Evolutionary conservation across 768 basidiomycete species (phyloP), one percentile per base, ranked within the genome.

Genomic region (Suillus decipiens): DNA sequence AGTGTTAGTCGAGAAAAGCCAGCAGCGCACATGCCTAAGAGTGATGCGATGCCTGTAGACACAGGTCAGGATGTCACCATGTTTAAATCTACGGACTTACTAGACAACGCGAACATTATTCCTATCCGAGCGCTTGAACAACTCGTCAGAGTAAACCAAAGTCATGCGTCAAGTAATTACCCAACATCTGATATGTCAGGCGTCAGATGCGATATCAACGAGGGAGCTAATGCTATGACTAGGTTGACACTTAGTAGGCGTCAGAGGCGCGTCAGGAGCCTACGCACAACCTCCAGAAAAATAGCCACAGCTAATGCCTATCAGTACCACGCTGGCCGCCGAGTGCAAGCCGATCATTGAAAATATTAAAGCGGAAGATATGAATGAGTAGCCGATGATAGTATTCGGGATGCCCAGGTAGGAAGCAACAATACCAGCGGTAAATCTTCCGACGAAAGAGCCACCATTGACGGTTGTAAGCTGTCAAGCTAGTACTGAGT

Each of bases 131-230:
- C 66, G 5, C 73, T 76, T 54, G 22, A 47, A 17, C 22, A 7
- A 12, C 51, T 15, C 19, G 28, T 68, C 61, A 42, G 42, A 39
- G 50, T 43, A 61, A 64, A 28, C 1, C 14, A 14, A n/a, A 43
- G 15, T 3, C 39, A 5, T 24, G 7, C n/a, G 4, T 48, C 42
- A 65, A 0, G 22, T 42, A 64, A 76, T 28, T 54, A 80, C 53
- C 87, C 87, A 41, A 87, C 79, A 66, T 88, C 86, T 6, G 77
- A 72, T 58, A 81, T 78, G 28, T 79, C 77, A 10, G 76, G 72
- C 3, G 84, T 79, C 19, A 84, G 68, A 11, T 75, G 76, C 2
- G 77, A 78, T 15, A 86, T 66, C 76, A 82, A 75, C 2, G 84
- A 82, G 0, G 80, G 74, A 61, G 83, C 71, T 60, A 79, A 51